Conservation (phyloP, 495 filamentous ascomycete species). For the Tuber aestivum region DNA sequence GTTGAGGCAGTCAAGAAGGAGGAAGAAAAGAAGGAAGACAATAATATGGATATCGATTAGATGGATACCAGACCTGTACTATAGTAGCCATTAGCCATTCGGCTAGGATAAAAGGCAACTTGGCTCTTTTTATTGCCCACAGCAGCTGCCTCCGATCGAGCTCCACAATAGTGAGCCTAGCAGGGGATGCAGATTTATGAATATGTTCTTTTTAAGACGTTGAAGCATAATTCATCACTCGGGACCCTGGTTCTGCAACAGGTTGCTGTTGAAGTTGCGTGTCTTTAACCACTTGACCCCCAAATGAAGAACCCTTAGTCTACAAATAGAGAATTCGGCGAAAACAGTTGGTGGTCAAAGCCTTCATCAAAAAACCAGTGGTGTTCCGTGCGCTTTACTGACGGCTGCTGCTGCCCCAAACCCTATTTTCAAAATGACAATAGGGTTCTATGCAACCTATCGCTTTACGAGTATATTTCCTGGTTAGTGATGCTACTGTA, state of each 20-base stretch:
- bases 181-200: neutral
- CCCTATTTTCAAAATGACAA: too few species aligned
- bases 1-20: slow-evolving; percentile 76
- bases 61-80: slow-evolving; percentile 2
- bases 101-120: neutral
- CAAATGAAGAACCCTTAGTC: neutral
- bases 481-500: neutral
- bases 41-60: slow-evolving; percentile 30
- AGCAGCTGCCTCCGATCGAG: neutral
- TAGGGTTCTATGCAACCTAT: neutral
- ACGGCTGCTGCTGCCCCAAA: too few species aligned
- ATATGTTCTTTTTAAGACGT: neutral
- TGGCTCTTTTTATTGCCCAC: neutral
- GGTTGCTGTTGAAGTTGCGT: neutral
- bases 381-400: too few species aligned
- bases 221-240: neutral
- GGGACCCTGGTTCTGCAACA: neutral
- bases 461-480: neutral
- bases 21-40: slow-evolving; percentile 50
- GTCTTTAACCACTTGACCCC: neutral
- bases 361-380: too few species aligned
- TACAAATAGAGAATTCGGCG: neutral
- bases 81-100: neutral
- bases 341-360: too few species aligned
- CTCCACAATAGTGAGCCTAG: neutral